These are phyloP conservation scores for Russula dissimulans DNA, from an alignment of 768 basidiomycete genomes.

Conservation along the genomic window DNA sequence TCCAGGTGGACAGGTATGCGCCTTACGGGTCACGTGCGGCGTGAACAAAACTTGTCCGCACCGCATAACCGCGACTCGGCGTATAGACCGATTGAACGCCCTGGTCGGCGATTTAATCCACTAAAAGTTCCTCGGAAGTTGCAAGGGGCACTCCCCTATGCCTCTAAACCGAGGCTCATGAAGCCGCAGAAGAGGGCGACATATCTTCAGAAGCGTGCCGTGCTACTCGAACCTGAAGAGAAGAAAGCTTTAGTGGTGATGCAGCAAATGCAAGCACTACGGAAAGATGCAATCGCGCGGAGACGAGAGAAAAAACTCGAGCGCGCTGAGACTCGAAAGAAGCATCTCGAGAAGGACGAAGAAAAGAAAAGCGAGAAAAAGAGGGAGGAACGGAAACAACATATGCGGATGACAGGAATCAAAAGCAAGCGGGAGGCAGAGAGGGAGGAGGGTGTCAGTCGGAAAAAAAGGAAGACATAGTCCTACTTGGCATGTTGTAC, in stretches of 20 bases:
- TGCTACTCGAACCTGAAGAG: slow-evolving; percentile 93
- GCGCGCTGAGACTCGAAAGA: slow-evolving; percentile 54
- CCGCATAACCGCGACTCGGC: slow-evolving; percentile 76
- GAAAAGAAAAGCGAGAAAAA: slow-evolving; percentile 53
- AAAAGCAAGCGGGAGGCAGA: slow-evolving; percentile 62
- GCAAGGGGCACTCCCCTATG: slow-evolving; percentile 85
- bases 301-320: slow-evolving; percentile 84
- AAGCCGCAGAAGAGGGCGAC: slow-evolving; percentile 62
- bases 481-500: neutral
- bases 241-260: slow-evolving; percentile 83
- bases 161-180: slow-evolving; percentile 84
- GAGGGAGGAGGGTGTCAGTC: slow-evolving; percentile 43
- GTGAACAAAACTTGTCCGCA: slow-evolving; percentile 77
- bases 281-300: slow-evolving; percentile 76
- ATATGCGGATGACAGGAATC: slow-evolving; percentile 62
- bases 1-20: slow-evolving; percentile 90
- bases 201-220: slow-evolving; percentile 92
- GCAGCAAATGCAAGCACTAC: slow-evolving; percentile 87
- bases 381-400: slow-evolving; percentile 67
- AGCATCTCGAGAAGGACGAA: slow-evolving; percentile 68
- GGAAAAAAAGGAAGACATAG: slow-evolving; percentile 43
- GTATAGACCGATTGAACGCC: slow-evolving; percentile 77
- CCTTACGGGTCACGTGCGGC: slow-evolving; percentile 83
- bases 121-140: slow-evolving; percentile 82
- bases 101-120: slow-evolving; percentile 81